phyloP scores from a whole-genome alignment of 768 basidiomycete genomes.

The Tulasnella sp. region DNA sequence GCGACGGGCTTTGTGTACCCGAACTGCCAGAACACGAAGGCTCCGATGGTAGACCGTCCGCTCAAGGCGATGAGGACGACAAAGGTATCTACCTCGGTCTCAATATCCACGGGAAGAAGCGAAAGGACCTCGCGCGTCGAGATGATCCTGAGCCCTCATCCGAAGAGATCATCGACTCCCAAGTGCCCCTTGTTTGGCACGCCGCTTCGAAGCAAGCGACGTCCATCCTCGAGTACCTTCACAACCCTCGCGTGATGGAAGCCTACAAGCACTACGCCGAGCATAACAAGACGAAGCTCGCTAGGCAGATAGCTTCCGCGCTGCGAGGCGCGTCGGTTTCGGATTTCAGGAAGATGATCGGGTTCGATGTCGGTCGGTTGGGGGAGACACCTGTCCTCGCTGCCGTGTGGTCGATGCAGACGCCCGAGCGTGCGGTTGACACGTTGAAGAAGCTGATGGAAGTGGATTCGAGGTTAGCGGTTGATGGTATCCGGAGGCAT shows the following conservation, averaged over 20 bases:
- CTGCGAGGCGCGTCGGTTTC: slow-evolving; percentile 31
- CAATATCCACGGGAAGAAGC: slow-evolving; percentile 51
- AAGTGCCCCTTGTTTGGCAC: slow-evolving; percentile 32
- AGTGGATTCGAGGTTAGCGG: slow-evolving; percentile 34
- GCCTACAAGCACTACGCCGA: slow-evolving; percentile 42
- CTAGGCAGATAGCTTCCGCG: slow-evolving; percentile 31
- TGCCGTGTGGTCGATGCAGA: slow-evolving; percentile 20
- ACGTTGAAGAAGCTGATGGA: slow-evolving; percentile 35
- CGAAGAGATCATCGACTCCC: background rate
- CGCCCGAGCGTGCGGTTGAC: background rate
- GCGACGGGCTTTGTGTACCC: slow-evolving; percentile 22
- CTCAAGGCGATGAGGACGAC: slow-evolving; percentile 27
- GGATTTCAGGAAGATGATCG: slow-evolving; percentile 38
- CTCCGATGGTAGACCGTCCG: slow-evolving; percentile 15
- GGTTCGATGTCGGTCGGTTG: slow-evolving; percentile 36
- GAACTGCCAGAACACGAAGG: slow-evolving; percentile 20
- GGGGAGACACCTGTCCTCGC: slow-evolving; percentile 44
- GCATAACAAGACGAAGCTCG: slow-evolving; percentile 32
- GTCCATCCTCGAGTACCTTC: slow-evolving; percentile 36
- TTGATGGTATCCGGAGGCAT: slow-evolving; percentile 33
- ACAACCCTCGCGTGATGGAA: slow-evolving; percentile 33
- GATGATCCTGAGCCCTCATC: slow-evolving; percentile 37
- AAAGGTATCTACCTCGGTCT: slow-evolving; percentile 41
- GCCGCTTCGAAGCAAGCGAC: slow-evolving; percentile 25
- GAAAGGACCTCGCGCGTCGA: slow-evolving; percentile 39